Evolutionary conservation across 768 basidiomycete genomes (phyloP).

Genomic region (Russula vinacea): DNA sequence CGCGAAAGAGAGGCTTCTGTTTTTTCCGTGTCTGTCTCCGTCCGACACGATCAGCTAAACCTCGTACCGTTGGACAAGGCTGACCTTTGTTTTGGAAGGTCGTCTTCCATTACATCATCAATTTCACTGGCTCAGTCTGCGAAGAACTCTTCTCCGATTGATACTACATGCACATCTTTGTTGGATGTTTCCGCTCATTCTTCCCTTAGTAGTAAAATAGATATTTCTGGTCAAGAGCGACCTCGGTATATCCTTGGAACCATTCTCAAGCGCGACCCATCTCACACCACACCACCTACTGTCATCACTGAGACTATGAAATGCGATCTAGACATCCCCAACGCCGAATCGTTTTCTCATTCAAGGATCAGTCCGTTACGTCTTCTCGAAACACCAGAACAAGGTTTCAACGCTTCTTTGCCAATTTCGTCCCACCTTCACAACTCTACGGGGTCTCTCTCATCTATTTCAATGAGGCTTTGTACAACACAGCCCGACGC

Average conservation of each 20-base stretch:
- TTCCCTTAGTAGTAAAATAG: not conserved
- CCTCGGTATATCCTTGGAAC: not conserved
- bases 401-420: not conserved
- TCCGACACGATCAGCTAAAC: not conserved
- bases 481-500: not conserved
- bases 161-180: not conserved
- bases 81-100: not conserved
- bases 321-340: not conserved
- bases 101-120: not conserved
- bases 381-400: not conserved
- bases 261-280: not conserved
- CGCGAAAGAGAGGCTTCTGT: not conserved
- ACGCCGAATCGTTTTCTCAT: not conserved
- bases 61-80: not conserved
- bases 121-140: not conserved
- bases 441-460: slow-evolving; percentile 1
- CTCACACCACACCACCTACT: not conserved
- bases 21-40: not conserved
- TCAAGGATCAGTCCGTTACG: not conserved
- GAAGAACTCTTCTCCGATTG: not conserved
- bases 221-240: not conserved
- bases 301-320: not conserved
- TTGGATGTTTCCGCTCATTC: not conserved
- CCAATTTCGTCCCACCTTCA: not conserved
- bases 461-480: slow-evolving; percentile 10